phyloP scores from a whole-genome alignment of 768 basidiomycete species.

The Auriculariales sp. region DNA sequence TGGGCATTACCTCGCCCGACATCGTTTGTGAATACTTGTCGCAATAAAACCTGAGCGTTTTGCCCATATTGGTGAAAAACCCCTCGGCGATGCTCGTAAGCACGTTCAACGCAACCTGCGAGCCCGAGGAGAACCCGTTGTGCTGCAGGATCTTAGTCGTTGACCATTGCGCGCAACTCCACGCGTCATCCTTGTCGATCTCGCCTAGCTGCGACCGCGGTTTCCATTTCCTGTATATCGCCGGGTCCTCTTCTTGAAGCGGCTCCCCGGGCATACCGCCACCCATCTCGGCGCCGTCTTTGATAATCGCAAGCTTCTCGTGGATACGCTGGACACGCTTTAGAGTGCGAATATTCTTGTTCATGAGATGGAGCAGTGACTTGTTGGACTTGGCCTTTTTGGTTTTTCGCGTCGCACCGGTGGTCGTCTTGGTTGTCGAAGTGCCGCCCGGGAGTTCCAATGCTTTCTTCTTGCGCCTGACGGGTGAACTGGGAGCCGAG shows the following conservation, averaged over 20 bases:
- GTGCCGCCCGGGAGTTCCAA: too few species aligned
- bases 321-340: conserved; percentile 61
- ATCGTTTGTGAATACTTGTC: conserved; percentile 73
- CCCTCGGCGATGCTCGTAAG: conserved; percentile 64
- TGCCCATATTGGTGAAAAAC: conserved; percentile 74
- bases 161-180: conserved; percentile 59
- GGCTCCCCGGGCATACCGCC: conserved; percentile 1
- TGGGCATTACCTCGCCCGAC: conserved; percentile 62
- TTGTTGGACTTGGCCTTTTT: too few species aligned
- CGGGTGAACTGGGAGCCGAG: conserved; percentile 10
- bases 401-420: neutral
- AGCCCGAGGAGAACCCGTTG: conserved; percentile 69
- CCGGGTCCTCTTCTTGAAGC: conserved; percentile 10
- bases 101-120: conserved; percentile 63
- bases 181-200: conserved; percentile 43
- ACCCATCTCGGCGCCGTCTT: conserved; percentile 9
- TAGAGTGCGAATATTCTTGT: conserved; percentile 61
- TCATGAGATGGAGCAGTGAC: conserved; percentile 61
- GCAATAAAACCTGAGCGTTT: conserved; percentile 64
- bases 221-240: conserved; percentile 32
- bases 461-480: neutral
- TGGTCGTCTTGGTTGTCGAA: neutral
- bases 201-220: conserved; percentile 25
- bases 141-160: conserved; percentile 72
- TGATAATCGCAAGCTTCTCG: conserved; percentile 49